Percentiles rank a stretch among this genome's conserved stretches.
phyloP scores from a whole-genome alignment of 345 rosid species.

The Citrus inodora region DNA sequence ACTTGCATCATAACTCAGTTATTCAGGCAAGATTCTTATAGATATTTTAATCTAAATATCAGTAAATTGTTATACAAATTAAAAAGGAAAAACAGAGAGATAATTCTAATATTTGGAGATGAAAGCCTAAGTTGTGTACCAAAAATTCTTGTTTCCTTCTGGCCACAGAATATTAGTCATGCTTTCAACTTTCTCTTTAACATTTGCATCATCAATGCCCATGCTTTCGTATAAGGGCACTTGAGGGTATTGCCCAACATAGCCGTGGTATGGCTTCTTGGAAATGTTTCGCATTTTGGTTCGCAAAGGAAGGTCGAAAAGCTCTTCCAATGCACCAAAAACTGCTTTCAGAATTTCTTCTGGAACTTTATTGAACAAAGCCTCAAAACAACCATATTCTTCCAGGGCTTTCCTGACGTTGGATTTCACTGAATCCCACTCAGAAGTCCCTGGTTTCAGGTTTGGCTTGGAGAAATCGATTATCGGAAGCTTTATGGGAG shows the following conservation, averaged over 20 bases:
- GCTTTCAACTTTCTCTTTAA: slow-evolving; percentile 28
- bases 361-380: slow-evolving; percentile 36
- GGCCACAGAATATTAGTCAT: slow-evolving; percentile 41
- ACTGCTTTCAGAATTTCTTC: slow-evolving; percentile 27
- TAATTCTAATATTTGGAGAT: too few species aligned
- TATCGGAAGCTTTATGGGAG: slow-evolving; percentile 29
- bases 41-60: too few species aligned
- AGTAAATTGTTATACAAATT: too few species aligned
- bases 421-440: slow-evolving; percentile 40
- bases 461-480: slow-evolving; percentile 40
- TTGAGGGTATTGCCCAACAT: slow-evolving; percentile 54
- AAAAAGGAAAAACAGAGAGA: background rate
- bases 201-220: slow-evolving; percentile 50
- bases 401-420: slow-evolving; percentile 44
- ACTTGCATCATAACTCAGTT: too few species aligned
- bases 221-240: slow-evolving; percentile 61
- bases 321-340: slow-evolving; percentile 39
- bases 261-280: slow-evolving; percentile 49
- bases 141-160: slow-evolving; percentile 48
- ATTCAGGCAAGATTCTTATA: too few species aligned
- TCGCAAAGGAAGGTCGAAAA: slow-evolving; percentile 52
- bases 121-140: slow-evolving; percentile 25
- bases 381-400: slow-evolving; percentile 69
- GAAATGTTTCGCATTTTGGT: slow-evolving; percentile 47
- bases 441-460: slow-evolving; percentile 35